phyloP scores from a whole-genome alignment of 306 rosid species.

The Gastrolobium villosum region DNA sequence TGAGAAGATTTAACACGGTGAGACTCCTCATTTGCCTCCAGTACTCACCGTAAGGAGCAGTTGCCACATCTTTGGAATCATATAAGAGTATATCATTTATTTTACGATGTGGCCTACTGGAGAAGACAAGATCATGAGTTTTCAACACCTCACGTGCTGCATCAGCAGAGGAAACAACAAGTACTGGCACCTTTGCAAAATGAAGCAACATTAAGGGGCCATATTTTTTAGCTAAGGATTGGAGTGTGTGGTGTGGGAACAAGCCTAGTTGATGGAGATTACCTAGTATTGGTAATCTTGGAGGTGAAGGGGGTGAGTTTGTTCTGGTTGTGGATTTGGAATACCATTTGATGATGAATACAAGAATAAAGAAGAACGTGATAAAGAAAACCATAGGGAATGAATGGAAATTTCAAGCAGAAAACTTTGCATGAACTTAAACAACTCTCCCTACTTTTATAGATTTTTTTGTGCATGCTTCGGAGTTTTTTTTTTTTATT shows the following conservation, averaged over 20 bases:
- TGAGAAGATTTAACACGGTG: constrained; percentile 34
- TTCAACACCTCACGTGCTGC: constrained; percentile 38
- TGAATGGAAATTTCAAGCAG: not conserved
- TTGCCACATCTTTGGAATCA: constrained; percentile 29
- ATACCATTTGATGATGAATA: not conserved
- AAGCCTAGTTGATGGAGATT: constrained; percentile 32
- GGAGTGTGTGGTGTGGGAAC: constrained; percentile 27
- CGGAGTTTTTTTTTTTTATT: no score
- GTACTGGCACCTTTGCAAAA: constrained; percentile 18
- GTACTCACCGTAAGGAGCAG: constrained; percentile 32
- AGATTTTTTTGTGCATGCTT: no score
- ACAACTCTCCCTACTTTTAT: no score
- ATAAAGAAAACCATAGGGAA: not conserved
- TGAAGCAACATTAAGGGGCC: constrained; percentile 38
- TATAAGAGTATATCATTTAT: constrained; percentile 13
- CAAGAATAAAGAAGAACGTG: not conserved
- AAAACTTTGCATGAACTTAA: not conserved
- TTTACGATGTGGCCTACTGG: constrained; percentile 35
- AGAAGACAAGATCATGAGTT: constrained; percentile 38
- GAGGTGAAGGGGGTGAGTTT: constrained; percentile 17
- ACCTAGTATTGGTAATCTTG: not conserved
- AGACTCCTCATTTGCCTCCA: constrained; percentile 31
- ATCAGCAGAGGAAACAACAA: constrained; percentile 12
- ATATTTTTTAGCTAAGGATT: constrained; percentile 25
- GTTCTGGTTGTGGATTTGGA: not conserved